Evolutionary conservation across 108 stramenopile genomes (phyloP).

Genomic region (Cyclotella distinguenda): DNA sequence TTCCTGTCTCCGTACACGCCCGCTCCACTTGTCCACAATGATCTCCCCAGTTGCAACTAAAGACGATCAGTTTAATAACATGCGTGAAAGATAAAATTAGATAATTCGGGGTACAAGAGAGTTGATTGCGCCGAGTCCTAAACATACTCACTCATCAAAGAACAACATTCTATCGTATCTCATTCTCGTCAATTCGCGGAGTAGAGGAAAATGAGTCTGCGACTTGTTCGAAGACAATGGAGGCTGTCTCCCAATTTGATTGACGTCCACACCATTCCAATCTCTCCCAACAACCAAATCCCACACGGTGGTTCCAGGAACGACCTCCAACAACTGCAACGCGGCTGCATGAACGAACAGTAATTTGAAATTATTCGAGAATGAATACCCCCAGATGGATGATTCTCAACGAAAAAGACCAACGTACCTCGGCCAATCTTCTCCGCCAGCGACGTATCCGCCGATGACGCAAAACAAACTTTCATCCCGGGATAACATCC

Average conservation of each 20-base stretch:
- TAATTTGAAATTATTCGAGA: too few relatives aligned
- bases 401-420: too few relatives aligned
- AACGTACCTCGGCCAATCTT: slow-evolving; percentile 56
- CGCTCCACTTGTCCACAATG: slow-evolving; percentile 62
- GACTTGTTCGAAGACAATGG: slow-evolving; percentile 77
- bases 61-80: too few relatives aligned
- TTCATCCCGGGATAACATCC: slow-evolving; percentile 70
- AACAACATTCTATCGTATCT: slow-evolving; percentile 91
- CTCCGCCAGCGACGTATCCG: slow-evolving; percentile 83
- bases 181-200: slow-evolving; percentile 78
- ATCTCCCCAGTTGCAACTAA: slow-evolving; percentile 2
- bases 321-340: slow-evolving; percentile 73
- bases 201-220: slow-evolving; percentile 83
- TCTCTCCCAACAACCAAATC: slow-evolving; percentile 69
- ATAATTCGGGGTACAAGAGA: too few relatives aligned
- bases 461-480: slow-evolving; percentile 75
- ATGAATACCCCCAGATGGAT: too few relatives aligned
- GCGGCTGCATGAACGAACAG: too few relatives aligned
- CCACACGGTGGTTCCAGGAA: slow-evolving; percentile 83
- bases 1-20: slow-evolving; percentile 63
- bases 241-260: slow-evolving; percentile 88
- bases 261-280: slow-evolving; percentile 76
- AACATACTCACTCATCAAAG: slow-evolving; percentile 93
- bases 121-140: too few relatives aligned
- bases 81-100: too few relatives aligned